Evolutionary conservation across 202 grass and related monocot genomes (phyloP).

Genomic region (Elaeis oleifera): DNA sequence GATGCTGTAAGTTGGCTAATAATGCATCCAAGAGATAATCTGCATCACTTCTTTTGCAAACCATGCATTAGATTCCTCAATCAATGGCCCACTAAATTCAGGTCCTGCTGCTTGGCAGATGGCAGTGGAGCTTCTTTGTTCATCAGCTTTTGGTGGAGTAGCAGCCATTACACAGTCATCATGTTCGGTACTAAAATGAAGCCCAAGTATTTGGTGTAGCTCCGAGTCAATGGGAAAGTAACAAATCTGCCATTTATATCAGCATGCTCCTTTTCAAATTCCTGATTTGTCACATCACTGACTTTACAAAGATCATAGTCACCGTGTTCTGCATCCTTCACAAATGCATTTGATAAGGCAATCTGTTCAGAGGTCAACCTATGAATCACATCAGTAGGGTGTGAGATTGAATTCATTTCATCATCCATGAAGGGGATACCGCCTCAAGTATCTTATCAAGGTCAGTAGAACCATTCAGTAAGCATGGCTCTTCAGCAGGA

Average conservation of each 20-base stretch:
- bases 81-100: neutral
- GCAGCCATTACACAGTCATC: slow-evolving; percentile 20
- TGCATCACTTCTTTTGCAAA: slow-evolving; percentile 17
- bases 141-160: slow-evolving; percentile 1
- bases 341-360: neutral
- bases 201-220: slow-evolving; percentile 29
- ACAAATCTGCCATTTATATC: slow-evolving; percentile 19
- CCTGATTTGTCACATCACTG: slow-evolving; percentile 19
- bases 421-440: slow-evolving; percentile 10
- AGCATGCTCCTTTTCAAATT: slow-evolving; percentile 17
- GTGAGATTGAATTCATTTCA: slow-evolving; percentile 9
- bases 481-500: slow-evolving; percentile 17
- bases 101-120: slow-evolving; percentile 8
- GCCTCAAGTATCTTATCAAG: slow-evolving; percentile 9
- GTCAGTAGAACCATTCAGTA: slow-evolving; percentile 5
- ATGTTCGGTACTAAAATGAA: slow-evolving; percentile 30
- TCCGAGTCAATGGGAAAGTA: slow-evolving; percentile 31
- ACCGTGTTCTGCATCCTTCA: slow-evolving; percentile 13
- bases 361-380: neutral
- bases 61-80: slow-evolving; percentile 15
- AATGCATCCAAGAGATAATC: slow-evolving; percentile 28
- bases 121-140: neutral
- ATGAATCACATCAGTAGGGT: neutral
- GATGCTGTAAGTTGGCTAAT: slow-evolving; percentile 18
- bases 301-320: slow-evolving; percentile 19